A percentile compares a stretch with the other conserved stretches of the same genome.
Conservation (phyloP, 768 basidiomycete species). For the Sarcodon sp. region DNA sequence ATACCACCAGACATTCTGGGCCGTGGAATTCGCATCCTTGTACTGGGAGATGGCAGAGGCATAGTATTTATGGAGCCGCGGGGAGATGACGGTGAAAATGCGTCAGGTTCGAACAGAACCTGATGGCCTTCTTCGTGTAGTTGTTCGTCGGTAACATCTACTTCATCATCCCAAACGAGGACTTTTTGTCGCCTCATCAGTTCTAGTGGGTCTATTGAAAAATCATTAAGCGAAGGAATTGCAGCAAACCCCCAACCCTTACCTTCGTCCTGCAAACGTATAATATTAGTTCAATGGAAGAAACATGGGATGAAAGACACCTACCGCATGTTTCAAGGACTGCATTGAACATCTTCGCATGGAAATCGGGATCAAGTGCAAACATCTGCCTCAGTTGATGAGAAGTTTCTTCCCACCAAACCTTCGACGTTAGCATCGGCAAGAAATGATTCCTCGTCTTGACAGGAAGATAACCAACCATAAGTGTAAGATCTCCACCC, state of each 20-base stretch:
- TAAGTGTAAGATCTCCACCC: constrained; percentile 74
- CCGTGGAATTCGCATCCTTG: constrained; percentile 19
- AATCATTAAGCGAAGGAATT: constrained; percentile 3
- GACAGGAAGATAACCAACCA: constrained; percentile 81
- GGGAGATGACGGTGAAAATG: constrained; percentile 33
- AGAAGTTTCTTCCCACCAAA: constrained; percentile 87
- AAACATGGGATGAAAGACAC: constrained; percentile 13
- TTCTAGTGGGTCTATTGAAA: constrained; percentile 65
- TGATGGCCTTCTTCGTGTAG: constrained; percentile 6
- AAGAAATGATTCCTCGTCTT: constrained; percentile 76
- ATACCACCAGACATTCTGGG: constrained; percentile 48
- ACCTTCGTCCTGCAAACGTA: constrained; percentile 57
- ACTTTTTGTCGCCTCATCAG: constrained; percentile 73
- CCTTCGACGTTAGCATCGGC: constrained; percentile 67
- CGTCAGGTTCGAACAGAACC: constrained; percentile 22
- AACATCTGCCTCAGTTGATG: constrained; percentile 67
- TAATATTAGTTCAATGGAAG: background rate
- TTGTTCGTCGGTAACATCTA: constrained; percentile 36
- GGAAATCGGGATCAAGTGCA: constrained; percentile 74
- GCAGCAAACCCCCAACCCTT: constrained; percentile 6
- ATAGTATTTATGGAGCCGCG: constrained; percentile 49
- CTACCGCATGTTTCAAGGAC: constrained; percentile 62
- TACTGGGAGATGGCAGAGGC: constrained; percentile 41
- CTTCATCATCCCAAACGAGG: constrained; percentile 77
- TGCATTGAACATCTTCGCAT: constrained; percentile 87